These are phyloP conservation scores for Narthecium ossifragum DNA, from an alignment of 106 monocot species.

Conservation along the genomic window DNA sequence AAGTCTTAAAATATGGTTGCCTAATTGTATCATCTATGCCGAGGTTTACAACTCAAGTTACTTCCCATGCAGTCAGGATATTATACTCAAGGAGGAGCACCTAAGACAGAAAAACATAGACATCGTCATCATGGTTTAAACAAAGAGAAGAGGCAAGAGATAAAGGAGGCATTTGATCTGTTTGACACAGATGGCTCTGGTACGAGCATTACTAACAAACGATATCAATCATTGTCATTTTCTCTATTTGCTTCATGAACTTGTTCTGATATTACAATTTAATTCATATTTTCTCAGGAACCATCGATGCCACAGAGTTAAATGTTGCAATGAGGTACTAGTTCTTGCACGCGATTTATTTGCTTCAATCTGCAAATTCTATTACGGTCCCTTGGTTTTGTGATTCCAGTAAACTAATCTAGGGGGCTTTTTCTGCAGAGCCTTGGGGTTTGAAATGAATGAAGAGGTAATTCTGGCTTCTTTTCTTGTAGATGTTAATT, in stretches of 20 bases:
- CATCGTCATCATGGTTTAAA: slow-evolving; percentile 44
- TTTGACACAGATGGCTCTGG: slow-evolving; percentile 98
- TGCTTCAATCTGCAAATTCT: too few species aligned
- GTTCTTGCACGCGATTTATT: too few species aligned
- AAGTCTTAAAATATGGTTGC: too few species aligned
- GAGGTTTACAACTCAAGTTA: too few species aligned
- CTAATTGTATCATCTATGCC: too few species aligned
- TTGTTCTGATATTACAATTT: neutral
- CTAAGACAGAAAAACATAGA: slow-evolving; percentile 53
- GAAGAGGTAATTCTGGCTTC: slow-evolving; percentile 74
- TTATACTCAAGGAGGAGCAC: too few species aligned
- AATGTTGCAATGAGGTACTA: slow-evolving; percentile 94
- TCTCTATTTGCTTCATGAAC: too few species aligned
- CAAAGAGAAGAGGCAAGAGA: slow-evolving; percentile 75
- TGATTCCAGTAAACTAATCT: too few species aligned
- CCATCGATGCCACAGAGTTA: slow-evolving; percentile 91
- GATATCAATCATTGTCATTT: too few species aligned
- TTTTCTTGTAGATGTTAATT: too few species aligned
- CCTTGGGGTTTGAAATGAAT: slow-evolving; percentile 91
- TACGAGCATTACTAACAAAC: slow-evolving; percentile 22
- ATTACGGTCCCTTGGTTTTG: too few species aligned
- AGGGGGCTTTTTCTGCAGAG: slow-evolving; percentile 78
- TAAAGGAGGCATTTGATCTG: slow-evolving; percentile 92
- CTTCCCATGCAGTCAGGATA: too few species aligned
- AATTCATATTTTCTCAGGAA: slow-evolving; percentile 31